Evolutionary conservation across 768 basidiomycete genomes (phyloP).

Genomic region (Pisolithus tinctorius): DNA sequence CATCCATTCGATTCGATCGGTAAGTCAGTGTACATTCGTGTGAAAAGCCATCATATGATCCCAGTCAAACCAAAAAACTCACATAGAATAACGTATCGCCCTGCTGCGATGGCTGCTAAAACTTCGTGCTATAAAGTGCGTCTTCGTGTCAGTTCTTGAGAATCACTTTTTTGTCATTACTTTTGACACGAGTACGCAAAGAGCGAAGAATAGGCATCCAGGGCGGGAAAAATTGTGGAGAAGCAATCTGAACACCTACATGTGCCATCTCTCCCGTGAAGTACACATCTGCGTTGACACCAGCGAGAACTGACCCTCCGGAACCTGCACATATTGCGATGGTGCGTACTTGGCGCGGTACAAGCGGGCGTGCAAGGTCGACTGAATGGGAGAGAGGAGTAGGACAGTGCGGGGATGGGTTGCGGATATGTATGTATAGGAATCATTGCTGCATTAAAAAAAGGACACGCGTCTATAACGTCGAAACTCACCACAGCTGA

Average conservation of each 20-base stretch:
- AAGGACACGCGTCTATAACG: too few relatives aligned
- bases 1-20: too few relatives aligned
- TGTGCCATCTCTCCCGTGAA: slow-evolving; percentile 93
- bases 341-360: slow-evolving; percentile 36
- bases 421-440: too few relatives aligned
- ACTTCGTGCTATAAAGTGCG: slow-evolving; percentile 68
- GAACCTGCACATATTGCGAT: slow-evolving; percentile 92
- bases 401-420: too few relatives aligned
- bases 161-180: background rate
- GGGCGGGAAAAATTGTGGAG: slow-evolving; percentile 5
- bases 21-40: too few relatives aligned
- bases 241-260: slow-evolving; percentile 36
- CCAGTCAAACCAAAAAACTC: slow-evolving; percentile 25
- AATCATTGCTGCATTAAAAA: too few relatives aligned
- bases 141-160: slow-evolving; percentile 1
- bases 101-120: slow-evolving; percentile 68
- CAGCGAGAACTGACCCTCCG: slow-evolving; percentile 70
- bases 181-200: too few relatives aligned
- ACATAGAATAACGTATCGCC: slow-evolving; percentile 82
- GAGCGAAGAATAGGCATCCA: background rate
- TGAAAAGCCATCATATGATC: background rate
- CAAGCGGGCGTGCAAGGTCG: slow-evolving; percentile 55
- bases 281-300: slow-evolving; percentile 75
- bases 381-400: slow-evolving; percentile 32
- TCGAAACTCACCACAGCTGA: slow-evolving; percentile 45